phyloP scores from a whole-genome alignment of 2,329 filamentous ascomycete genomes.

The Cyphellophora europaea region DNA sequence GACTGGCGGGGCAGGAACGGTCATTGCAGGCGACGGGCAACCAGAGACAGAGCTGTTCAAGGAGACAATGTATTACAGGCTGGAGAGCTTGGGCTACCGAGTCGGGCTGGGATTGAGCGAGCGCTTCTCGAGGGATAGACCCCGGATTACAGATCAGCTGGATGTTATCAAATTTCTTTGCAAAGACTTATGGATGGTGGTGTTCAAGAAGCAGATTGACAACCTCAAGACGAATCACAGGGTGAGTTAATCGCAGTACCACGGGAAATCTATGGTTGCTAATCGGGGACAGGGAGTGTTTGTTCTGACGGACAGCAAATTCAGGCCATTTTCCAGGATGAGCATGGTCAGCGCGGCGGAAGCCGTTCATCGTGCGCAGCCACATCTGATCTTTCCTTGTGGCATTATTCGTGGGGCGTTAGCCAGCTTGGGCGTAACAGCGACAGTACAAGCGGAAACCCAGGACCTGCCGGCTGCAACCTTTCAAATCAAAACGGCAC shows the following conservation, averaged over 20 bases:
- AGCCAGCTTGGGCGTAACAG: conserved; percentile 81
- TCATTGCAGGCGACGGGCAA: conserved; percentile 15
- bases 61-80: conserved; percentile 73
- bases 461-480: conserved; percentile 78
- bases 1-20: conserved; percentile 2
- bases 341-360: conserved; percentile 69
- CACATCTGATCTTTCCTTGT: conserved; percentile 84
- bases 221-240: conserved; percentile 98
- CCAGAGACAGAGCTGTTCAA: conserved; percentile 60
- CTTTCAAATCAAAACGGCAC: conserved; percentile 81
- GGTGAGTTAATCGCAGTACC: conserved; percentile 45
- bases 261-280: no score
- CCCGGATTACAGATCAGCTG: conserved; percentile 82
- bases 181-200: conserved; percentile 92
- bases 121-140: conserved; percentile 57
- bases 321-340: conserved; percentile 84
- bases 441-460: conserved; percentile 84
- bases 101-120: conserved; percentile 90
- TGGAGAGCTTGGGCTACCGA: conserved; percentile 80
- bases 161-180: conserved; percentile 98
- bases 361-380: conserved; percentile 63
- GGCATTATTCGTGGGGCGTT: conserved; percentile 87
- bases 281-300: conserved; percentile 63
- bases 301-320: conserved; percentile 86
- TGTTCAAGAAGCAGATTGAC: conserved; percentile 95